phyloP scores from a whole-genome alignment of 1,284 basidiomycete species.

The Volvariella volvacea region DNA sequence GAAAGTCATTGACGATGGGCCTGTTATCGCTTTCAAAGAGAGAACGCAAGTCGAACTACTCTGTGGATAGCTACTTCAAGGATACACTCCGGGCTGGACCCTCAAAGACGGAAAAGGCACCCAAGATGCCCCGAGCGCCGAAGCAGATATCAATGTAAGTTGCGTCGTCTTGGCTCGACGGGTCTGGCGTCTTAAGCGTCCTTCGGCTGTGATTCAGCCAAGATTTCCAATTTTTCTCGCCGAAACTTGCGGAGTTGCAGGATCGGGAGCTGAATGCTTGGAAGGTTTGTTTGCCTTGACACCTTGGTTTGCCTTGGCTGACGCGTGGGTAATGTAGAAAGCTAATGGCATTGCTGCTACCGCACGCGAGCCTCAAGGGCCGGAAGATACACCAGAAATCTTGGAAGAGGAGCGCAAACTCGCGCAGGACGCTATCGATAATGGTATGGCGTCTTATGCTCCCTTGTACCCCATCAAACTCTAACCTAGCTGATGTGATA shows the following conservation, averaged over 20 bases:
- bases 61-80: constrained; percentile 91
- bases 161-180: no score
- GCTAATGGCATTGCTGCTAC: constrained; percentile 75
- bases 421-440: constrained; percentile 86
- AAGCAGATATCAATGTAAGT: constrained; percentile 82
- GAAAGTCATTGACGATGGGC: constrained; percentile 70
- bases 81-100: constrained; percentile 82
- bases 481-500: constrained; percentile 18
- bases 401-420: constrained; percentile 77
- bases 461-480: background rate
- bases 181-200: no score
- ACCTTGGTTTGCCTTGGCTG: background rate
- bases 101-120: constrained; percentile 76
- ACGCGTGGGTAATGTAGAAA: constrained; percentile 18
- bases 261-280: constrained; percentile 83
- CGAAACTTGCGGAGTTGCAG: constrained; percentile 77
- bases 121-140: constrained; percentile 82
- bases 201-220: constrained; percentile 46
- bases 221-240: constrained; percentile 97
- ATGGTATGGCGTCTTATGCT: constrained; percentile 36
- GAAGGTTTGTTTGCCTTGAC: constrained; percentile 42
- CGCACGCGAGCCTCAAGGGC: constrained; percentile 59
- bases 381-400: constrained; percentile 77
- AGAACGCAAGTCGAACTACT: constrained; percentile 95
- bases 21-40: constrained; percentile 93